Evolutionary conservation across 192 early-diverging fungal species (phyloP), one percentile per base, ranked within the genome.

Genomic region (Gorgonomyces haynaldii): DNA sequence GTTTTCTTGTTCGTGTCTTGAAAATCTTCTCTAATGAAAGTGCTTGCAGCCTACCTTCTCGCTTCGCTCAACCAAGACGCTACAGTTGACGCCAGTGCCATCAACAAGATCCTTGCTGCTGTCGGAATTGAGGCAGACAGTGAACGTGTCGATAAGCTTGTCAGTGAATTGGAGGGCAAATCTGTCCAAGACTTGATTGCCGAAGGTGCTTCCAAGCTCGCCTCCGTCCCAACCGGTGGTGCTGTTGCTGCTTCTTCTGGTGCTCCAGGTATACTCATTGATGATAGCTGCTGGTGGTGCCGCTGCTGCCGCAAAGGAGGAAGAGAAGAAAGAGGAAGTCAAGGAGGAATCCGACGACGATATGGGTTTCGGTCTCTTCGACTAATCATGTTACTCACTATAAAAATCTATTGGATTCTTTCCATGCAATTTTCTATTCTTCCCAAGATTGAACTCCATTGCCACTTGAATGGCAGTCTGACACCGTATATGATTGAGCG

Each of bases 331-430:
- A 77, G 86, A 85, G 73, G 86, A 88, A 68, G 81, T 76, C 56
- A 84, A 92, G 59, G 90, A 96, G 70, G 85, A 86, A 67, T 78
- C 74, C 37, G 83, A 85, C 63, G 85, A 85, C 50, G 82, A 86
- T 61, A 93, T 93, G 89, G 89, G 86, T 61, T 86, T 93, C 70
- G 89, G 89, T 87, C 84, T 93, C 57, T 93, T 93, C 76, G 90
- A 93, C 78, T 93, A 93, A 87, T 68, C 59, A 35, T 16, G 20
- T 40, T 28, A 53, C 21, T 52, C 22, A 40, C 29, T 41, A 24
- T 52, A 17, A 57, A 42, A 41, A 41, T 41, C n/a, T n/a, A n/a
- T n/a, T n/a, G n/a, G n/a, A n/a, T n/a, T n/a, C n/a, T n/a, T n/a
- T n/a, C n/a, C n/a, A n/a, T n/a, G n/a, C n/a, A n/a, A n/a, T n/a